Base-by-base conservation (phyloP, 2,329 filamentous ascomycete species). In the Claviceps arundinis region DNA sequence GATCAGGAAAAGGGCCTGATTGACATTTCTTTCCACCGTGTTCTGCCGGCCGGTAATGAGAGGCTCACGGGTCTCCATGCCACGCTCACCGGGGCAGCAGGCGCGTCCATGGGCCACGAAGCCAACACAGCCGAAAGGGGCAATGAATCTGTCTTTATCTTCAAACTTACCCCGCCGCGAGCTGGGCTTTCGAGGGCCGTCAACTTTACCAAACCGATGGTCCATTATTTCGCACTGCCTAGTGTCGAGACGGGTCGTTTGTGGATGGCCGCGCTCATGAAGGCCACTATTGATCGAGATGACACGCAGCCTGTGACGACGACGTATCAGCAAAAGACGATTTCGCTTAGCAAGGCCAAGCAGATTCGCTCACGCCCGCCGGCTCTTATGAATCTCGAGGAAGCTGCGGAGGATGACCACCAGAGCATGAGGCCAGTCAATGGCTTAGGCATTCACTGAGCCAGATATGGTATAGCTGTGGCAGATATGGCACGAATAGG, bases 251-350 rank as follows among this genome's bases (percentile, higher is more conserved):
- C 93, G 63, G 93, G 93, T 16, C 82, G 93, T 13, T 73, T 94
- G 42, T 98, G 93, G 93, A 98, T 98, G 93, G 93, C 89, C 4
- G 93, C 93, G 5, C 73, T 98, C 50, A 95, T 98, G 88, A 98
- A 98, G 71, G 93, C 93, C 11, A 98, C 93, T 1, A 98, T 98
- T 60, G 91, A 97, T 64, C 85, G 91, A 55, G 93, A 98, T 60
- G 82, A 85, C 61, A 79, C 79, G 4, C 79, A 85, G 55, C 80
- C 85, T 9, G 84, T 95, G 55, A 89, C 88, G 19, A 93, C 87
- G 3, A 95, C 89, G 3, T 97, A 97, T 69, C 91, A 95, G 64
- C 90, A 96, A 65, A 93, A 95, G 73, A 98, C 93, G 0, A 95
- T 98, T 52, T 93, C 87, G 26, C 79, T 98, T 6, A 80, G 84